These are phyloP conservation scores for Apiospora arundinis DNA, from an alignment of 2,329 filamentous ascomycete genomes.

Conservation along the genomic window DNA sequence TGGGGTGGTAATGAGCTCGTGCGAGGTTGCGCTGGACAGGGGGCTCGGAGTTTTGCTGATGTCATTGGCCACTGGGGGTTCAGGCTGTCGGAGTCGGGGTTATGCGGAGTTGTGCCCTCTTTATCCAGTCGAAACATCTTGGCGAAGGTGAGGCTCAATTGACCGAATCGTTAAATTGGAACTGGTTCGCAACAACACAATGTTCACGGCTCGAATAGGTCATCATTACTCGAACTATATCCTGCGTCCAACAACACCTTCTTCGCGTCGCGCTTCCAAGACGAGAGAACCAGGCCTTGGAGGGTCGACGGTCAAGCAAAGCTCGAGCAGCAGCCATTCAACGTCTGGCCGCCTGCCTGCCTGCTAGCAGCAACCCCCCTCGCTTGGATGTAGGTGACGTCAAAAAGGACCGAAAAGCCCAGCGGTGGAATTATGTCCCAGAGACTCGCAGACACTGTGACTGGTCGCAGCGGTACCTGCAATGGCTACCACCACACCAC, in stretches of 20 bases:
- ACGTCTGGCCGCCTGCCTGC: neutral
- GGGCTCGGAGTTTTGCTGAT: slow-evolving; percentile 8
- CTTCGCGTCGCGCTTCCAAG: slow-evolving; percentile 13
- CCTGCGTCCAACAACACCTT: slow-evolving; percentile 4
- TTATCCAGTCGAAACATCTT: slow-evolving; percentile 10
- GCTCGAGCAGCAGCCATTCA: neutral
- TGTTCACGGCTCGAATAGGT: neutral
- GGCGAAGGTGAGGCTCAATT: slow-evolving; percentile 9
- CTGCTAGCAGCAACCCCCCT: slow-evolving; percentile 6
- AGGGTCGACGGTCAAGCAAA: slow-evolving; percentile 1
- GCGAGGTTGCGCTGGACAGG: neutral
- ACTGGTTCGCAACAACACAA: slow-evolving; percentile 16
- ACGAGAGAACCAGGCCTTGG: slow-evolving; percentile 2
- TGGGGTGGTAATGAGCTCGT: slow-evolving; percentile 1
- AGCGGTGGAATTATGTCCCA: slow-evolving; percentile 8
- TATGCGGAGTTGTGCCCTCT: slow-evolving; percentile 17
- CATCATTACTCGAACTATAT: neutral
- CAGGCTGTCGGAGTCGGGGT: slow-evolving; percentile 20
- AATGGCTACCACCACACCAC: slow-evolving; percentile 17
- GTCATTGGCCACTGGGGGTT: neutral
- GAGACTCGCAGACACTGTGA: neutral
- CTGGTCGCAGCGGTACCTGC: slow-evolving; percentile 7
- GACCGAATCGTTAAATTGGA: slow-evolving; percentile 6
- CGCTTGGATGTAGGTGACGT: slow-evolving; percentile 13
- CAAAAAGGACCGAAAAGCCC: slow-evolving; percentile 7